Percentiles rank a stretch among this genome's conserved stretches.
These are phyloP conservation scores for Stipa capillata DNA, from an alignment of 176 grass and related monocot genomes.

Conservation along the genomic window DNA sequence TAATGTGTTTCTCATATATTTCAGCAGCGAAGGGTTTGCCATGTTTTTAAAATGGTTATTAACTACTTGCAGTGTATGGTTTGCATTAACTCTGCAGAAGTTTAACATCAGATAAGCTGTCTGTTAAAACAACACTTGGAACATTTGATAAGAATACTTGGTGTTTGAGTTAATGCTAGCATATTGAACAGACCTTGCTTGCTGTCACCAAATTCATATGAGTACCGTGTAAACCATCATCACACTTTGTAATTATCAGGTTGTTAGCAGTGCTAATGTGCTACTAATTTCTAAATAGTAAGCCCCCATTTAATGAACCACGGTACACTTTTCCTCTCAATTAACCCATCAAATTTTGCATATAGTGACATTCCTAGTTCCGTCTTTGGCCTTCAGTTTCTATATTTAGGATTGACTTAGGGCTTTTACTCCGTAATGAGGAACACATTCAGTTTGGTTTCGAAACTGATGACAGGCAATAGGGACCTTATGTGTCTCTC, in stretches of 20 bases:
- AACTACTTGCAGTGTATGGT: not conserved
- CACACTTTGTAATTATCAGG: not conserved
- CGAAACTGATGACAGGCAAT: not conserved
- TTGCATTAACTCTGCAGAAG: not conserved
- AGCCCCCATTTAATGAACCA: not conserved
- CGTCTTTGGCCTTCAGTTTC: not conserved
- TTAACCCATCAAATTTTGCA: not conserved
- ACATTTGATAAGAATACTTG: not conserved
- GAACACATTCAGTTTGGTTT: not conserved
- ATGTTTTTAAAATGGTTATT: not conserved
- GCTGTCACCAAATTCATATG: slow-evolving; percentile 4
- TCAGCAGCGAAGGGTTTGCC: not conserved
- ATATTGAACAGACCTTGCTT: not conserved
- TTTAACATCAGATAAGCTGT: not conserved
- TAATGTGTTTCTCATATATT: not conserved
- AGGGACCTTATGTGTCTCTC: not conserved
- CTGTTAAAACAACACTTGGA: not conserved
- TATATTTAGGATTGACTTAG: not conserved
- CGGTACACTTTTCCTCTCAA: not conserved
- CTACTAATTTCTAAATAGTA: not conserved
- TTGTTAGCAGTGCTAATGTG: not conserved
- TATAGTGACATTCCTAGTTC: not conserved
- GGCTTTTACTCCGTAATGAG: not conserved
- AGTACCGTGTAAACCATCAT: not conserved
- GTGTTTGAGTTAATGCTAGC: not conserved